Conservation (phyloP, 2,329 filamentous ascomycete genomes). For the Cadophora gregata region DNA sequence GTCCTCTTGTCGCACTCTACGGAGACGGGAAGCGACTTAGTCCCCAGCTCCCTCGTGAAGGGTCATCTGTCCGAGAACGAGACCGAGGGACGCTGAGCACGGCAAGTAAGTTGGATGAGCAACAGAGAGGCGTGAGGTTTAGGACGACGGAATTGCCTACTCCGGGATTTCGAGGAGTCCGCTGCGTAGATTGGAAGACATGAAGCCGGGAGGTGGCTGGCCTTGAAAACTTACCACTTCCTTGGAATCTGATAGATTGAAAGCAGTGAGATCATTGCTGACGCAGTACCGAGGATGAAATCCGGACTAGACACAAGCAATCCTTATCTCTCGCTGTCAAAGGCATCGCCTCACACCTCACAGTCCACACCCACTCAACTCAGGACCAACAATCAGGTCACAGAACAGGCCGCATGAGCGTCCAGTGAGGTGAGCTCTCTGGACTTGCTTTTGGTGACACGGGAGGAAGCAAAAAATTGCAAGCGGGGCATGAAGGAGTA, state of each 20-base stretch:
- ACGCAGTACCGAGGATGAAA: background rate
- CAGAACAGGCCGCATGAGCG: constrained; percentile 12
- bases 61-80: background rate
- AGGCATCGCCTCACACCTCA: background rate
- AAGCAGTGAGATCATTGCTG: background rate
- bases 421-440: background rate
- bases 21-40: background rate
- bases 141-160: constrained; percentile 12
- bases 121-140: background rate
- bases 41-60: background rate
- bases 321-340: background rate
- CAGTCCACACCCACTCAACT: background rate
- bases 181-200: background rate
- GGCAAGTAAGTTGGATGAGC: background rate
- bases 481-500: background rate
- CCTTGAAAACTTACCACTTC: background rate
- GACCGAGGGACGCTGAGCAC: background rate
- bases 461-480: background rate
- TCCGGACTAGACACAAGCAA: background rate
- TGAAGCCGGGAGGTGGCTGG: background rate
- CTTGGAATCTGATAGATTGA: background rate
- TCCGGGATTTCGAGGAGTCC: background rate
- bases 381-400: background rate
- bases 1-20: constrained; percentile 1
- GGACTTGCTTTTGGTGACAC: constrained; percentile 7